Base-by-base conservation (phyloP, 1,284 basidiomycete species). In the Phellinidium pouzarii region DNA sequence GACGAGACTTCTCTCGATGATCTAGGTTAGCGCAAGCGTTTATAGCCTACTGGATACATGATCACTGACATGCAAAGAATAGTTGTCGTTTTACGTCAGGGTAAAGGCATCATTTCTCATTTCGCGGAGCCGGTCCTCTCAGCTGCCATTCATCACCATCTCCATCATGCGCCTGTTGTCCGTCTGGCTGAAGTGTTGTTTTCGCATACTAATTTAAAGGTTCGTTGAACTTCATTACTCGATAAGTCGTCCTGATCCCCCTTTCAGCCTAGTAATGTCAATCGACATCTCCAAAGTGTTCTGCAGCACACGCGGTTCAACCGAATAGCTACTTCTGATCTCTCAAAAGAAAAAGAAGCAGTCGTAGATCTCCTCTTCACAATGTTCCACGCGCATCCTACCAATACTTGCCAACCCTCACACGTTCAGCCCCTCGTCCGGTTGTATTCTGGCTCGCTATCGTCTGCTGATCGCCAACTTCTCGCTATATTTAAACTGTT, bases 351-450 rank as follows among this genome's bases (percentile, higher is more conserved):
- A 26, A 71, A 79, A 27, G 69, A 76, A 22, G 66, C 70, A 1
- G 66, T 88, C 34, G 67, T 84, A 25, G 62, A 69, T 34, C 66
- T 90, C 0, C 66, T 93, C 1, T 74, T 81, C 50, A 66, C 68
- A 1, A 72, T 94, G 2, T 94, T 94, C 71, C 66, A 77, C 52
- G 74, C 84, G 11, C 82, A 91, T 61, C 86, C 91, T 0, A 69
- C 75, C 17, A 90, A 90, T 59, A 85, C 91, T 1, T 91, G 89
- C 61, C 91, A 94, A 63, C 76, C 84, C 6, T 84, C 81, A 7
- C 88, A 93, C 59, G 68, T 94, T 46, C 81, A 87, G 50, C 87
- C 90, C 1, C 71, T 95, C 25, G 67, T 88, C 27, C 70, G 68
- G 5, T 68, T 93, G 1, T 96, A 96, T 64, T 69, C 77, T 3